Evolutionary conservation across 169 alveolate genomes (phyloP), one percentile per base, ranked within the genome.

Genomic region (Babesia divergens): DNA sequence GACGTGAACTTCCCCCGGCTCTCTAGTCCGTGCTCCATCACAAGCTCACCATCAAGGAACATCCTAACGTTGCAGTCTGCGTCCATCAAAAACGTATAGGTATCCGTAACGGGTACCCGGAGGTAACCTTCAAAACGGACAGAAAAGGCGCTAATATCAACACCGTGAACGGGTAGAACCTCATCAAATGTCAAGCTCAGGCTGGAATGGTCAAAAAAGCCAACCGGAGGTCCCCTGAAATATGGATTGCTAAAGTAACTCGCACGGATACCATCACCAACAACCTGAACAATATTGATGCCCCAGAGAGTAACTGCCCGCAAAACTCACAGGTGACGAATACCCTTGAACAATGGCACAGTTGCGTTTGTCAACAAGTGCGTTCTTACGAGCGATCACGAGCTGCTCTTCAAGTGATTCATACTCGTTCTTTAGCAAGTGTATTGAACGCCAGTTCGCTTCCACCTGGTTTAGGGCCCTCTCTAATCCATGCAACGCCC

Each of bases 91-190:
- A 93, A 83, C 44, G 88, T 80, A 56, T 91, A 92, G 24, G 80
- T 75, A 32, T 86, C 95, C 13, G 97, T 69, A 22, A 84, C 82
- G 1, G 96, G 95, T 11, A 88, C 89, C 50, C 74, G 72, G 56
- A 93, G 35, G 74, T 84, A 93, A 34, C 96, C 96, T 51, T 93
- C 96, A 89, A 93, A 89, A 24, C 96, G 76, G 11, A 93, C 88
- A 4, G 97, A 93, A 46, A 93, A 93, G 35, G 90, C 80, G 46
- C 93, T 92, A 29, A 82, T 77, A 40, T 96, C 93, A 7, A 92
- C 91, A n/a, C 90, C 93, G 47, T 71, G 69, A 32, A 89, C 76
- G 2, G 96, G 96, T 14, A 85, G 66, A 6, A 84, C 62, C 32
- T 83, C 89, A 37, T 82, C 89, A 89, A 92, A 91, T 16, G 65